Base-by-base conservation (phyloP, 331 rosid species). In the Erythrophleum ivorense region DNA sequence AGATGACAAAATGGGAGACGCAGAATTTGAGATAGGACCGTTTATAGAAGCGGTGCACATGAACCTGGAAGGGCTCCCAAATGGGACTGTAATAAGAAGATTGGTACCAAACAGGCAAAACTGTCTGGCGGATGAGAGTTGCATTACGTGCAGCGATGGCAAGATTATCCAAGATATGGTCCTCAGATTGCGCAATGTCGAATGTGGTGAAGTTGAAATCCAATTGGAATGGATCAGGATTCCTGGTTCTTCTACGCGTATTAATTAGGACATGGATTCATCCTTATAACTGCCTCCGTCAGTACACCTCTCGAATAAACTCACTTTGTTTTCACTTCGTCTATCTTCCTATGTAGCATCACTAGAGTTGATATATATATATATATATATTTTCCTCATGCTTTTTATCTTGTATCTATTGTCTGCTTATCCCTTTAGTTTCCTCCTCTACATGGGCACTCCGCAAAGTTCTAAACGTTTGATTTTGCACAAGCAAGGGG, bases 1-100 rank as follows among this genome's bases (percentile, higher is more conserved):
- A 86, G 99, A 96, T 70, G 99, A 96, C 86, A 91, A 89, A 76
- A 95, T 95, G 99, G 99, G 99, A 70, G 91, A 92, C 52, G 99
- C 97, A 11, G 97, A 93, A 54, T 77, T 91, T 3, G 95, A 87
- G 34, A 79, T 94, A 5, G 7, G 45, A 78, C 54, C 91, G 36
- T 96, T 81, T 8, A 45, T 88, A 41, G 97, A 92, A 31, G 95
- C 97, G 14, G 64, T 90, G 75, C 88, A 86, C 85, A 86, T 65
- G 92, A 67, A 87, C 29, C 9, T 87, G 64, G 73, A 67, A 15
- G 89, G 65, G 34, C 81, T 94, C 19, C 89, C 97, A 0, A 79
- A 48, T 3, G 99, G 95, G 1, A 92, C 97, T 0, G 78, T 84
- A 21, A 76, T 96, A 13, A 52, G 83, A 2, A 91, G 95, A 82